phyloP scores from a whole-genome alignment of 2,329 filamentous ascomycete species.

The Epichloe glyceriae region DNA sequence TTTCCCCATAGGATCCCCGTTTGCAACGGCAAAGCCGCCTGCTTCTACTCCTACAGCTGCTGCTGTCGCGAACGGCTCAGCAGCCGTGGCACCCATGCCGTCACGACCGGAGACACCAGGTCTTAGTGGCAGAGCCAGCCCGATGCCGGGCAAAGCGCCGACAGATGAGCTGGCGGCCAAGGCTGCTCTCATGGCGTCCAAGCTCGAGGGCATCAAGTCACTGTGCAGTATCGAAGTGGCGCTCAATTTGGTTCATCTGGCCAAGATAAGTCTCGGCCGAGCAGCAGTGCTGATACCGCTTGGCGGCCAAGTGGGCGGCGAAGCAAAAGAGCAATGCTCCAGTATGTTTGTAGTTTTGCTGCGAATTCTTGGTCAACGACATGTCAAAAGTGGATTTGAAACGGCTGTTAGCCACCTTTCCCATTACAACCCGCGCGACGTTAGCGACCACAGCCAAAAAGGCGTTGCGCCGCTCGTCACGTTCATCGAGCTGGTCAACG shows the following conservation, averaged over 20 bases:
- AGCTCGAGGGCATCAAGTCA: slow-evolving; percentile 85
- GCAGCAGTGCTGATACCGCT: slow-evolving; percentile 71
- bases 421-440: slow-evolving; percentile 78
- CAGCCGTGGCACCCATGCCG: slow-evolving; percentile 20
- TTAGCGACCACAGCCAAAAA: slow-evolving; percentile 53
- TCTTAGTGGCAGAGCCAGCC: slow-evolving; percentile 25
- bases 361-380: slow-evolving; percentile 69
- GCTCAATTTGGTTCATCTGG: slow-evolving; percentile 73
- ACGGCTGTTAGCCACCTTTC: slow-evolving; percentile 85
- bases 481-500: slow-evolving; percentile 94
- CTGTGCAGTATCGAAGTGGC: slow-evolving; percentile 96
- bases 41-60: not conserved
- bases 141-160: slow-evolving; percentile 50
- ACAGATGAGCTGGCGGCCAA: slow-evolving; percentile 91
- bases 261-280: slow-evolving; percentile 77
- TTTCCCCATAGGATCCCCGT: slow-evolving; percentile 47
- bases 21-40: slow-evolving; percentile 31
- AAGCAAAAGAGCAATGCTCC: slow-evolving; percentile 79
- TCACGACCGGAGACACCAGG: slow-evolving; percentile 40
- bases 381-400: slow-evolving; percentile 88
- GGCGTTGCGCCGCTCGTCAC: slow-evolving; percentile 86
- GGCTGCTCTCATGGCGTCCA: slow-evolving; percentile 91
- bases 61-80: slow-evolving; percentile 14
- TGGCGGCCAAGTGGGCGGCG: slow-evolving; percentile 66
- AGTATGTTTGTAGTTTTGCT: slow-evolving; percentile 77